Percentiles rank a stretch among this genome's conserved stretches.
Conservation (phyloP, 2,329 filamentous ascomycete genomes). For the Calonectria hawksworthii region DNA sequence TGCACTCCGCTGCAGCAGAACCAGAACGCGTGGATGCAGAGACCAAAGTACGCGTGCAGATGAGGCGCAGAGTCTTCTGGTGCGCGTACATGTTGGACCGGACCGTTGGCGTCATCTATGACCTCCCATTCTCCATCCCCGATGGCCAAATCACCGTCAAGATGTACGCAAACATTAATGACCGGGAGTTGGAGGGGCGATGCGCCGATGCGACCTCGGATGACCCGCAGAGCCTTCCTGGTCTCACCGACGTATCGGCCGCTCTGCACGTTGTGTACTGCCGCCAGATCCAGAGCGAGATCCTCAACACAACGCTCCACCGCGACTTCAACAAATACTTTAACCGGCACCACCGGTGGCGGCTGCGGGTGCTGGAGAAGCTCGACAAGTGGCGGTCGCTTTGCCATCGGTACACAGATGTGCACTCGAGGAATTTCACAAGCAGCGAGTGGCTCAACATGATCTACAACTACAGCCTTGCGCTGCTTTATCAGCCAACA, state of each 20-base stretch:
- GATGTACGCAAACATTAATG: conserved; percentile 1
- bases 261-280: conserved; percentile 1
- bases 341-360: neutral
- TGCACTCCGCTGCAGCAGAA: neutral
- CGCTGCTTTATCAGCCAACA: neutral
- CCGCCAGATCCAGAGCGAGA: conserved; percentile 1
- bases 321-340: conserved; percentile 1
- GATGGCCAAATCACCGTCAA: conserved; percentile 1
- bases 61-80: conserved; percentile 1
- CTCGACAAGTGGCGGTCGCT: neutral
- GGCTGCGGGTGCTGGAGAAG: conserved; percentile 1
- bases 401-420: neutral
- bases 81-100: conserved; percentile 2
- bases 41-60: neutral
- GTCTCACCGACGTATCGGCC: neutral
- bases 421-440: neutral
- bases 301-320: neutral
- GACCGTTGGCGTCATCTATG: neutral
- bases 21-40: neutral
- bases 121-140: neutral
- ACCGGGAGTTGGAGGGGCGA: neutral
- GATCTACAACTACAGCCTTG: conserved; percentile 5
- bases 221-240: neutral
- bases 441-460: conserved; percentile 10
- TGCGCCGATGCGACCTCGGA: neutral